phyloP scores from a whole-genome alignment of 148 eudicot genomes.

The Vaccinium corymbosum region DNA sequence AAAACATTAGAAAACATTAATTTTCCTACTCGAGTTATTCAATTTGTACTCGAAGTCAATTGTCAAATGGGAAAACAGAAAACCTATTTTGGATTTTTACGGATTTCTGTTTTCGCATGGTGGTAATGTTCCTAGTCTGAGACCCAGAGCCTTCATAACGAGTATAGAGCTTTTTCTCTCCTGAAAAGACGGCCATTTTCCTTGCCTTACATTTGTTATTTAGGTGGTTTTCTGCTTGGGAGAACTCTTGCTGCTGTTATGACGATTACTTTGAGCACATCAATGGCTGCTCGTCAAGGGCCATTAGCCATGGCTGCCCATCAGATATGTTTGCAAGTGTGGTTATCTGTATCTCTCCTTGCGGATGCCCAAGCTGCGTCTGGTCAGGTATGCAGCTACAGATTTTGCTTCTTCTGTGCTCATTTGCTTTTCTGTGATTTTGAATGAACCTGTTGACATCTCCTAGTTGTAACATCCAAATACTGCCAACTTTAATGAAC shows the following conservation, averaged over 20 bases:
- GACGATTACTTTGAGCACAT: slow-evolving; percentile 62
- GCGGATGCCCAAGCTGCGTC: slow-evolving; percentile 89
- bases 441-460: not conserved
- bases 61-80: not conserved
- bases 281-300: slow-evolving; percentile 90
- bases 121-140: not conserved
- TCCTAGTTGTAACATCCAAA: not conserved
- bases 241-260: slow-evolving; percentile 68
- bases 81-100: not conserved
- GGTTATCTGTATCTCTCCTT: slow-evolving; percentile 76
- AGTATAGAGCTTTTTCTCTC: not conserved
- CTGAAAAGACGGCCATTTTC: not conserved
- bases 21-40: not conserved
- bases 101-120: not conserved
- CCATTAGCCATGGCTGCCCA: slow-evolving; percentile 78
- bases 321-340: slow-evolving; percentile 75
- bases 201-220: not conserved
- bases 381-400: slow-evolving; percentile 57
- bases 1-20: not conserved
- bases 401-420: not conserved
- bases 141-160: not conserved
- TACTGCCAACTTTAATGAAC: not conserved
- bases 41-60: not conserved
- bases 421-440: not conserved
- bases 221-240: slow-evolving; percentile 74